Evolutionary conservation across 2,329 filamentous ascomycete genomes (phyloP).

Genomic region (Xylariales sp.): DNA sequence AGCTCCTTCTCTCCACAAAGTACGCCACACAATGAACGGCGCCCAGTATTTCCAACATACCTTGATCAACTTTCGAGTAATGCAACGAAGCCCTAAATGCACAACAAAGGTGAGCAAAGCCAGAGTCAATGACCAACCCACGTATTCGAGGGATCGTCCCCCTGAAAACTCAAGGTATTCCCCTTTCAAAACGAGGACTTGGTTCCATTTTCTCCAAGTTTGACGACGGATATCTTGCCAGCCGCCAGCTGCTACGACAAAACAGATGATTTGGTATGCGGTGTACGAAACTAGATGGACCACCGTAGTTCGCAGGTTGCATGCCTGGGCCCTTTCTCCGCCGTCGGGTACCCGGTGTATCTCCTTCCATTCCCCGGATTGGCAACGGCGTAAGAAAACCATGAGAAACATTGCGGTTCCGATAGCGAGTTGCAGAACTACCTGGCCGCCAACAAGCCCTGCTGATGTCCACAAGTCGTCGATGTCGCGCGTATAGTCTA

Average conservation of each 20-base stretch:
- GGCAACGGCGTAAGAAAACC: constrained; percentile 1
- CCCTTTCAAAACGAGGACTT: too few species aligned
- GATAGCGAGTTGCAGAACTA: background rate
- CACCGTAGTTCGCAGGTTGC: constrained; percentile 15
- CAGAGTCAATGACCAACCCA: background rate
- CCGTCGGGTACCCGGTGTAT: background rate
- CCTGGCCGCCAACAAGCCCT: background rate
- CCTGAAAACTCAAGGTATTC: too few species aligned
- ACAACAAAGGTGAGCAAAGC: background rate
- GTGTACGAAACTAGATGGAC: constrained; percentile 22
- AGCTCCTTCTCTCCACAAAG: background rate
- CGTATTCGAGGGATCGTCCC: background rate
- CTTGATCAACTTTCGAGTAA: background rate
- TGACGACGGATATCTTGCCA: background rate
- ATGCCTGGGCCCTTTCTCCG: background rate
- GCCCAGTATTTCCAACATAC: background rate
- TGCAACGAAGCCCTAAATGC: background rate
- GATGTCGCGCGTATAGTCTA: background rate
- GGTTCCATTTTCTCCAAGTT: too few species aligned
- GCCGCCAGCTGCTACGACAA: background rate
- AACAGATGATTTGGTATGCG: constrained; percentile 19
- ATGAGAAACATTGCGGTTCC: background rate
- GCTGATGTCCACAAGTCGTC: background rate
- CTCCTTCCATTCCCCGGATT: background rate
- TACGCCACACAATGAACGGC: background rate